Percentiles rank a stretch among this genome's conserved stretches.
These are phyloP conservation scores for Ambrosiella beaveri DNA, from an alignment of 2,329 filamentous ascomycete genomes.

Conservation along the genomic window DNA sequence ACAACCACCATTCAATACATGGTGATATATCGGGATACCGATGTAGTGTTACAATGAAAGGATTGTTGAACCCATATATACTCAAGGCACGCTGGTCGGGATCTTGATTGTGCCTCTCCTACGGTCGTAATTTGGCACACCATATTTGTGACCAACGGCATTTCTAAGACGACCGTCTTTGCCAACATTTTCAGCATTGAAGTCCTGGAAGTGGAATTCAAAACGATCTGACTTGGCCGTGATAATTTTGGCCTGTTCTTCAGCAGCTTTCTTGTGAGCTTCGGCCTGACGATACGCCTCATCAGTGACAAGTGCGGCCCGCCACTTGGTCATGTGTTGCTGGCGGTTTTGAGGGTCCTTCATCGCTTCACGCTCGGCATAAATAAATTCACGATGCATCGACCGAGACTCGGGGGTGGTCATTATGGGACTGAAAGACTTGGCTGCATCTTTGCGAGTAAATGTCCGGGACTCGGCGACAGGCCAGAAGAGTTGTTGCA, in stretches of 20 bases:
- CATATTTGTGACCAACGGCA: constrained; percentile 46
- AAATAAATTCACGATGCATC: constrained; percentile 43
- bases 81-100: constrained; percentile 42
- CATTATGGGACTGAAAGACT: constrained; percentile 43
- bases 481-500: constrained; percentile 48
- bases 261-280: constrained; percentile 18
- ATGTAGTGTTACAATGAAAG: not conserved
- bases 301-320: not conserved
- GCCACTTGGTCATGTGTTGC: constrained; percentile 4
- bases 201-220: constrained; percentile 45
- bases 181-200: constrained; percentile 40
- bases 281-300: constrained; percentile 14
- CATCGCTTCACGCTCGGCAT: constrained; percentile 32
- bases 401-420: constrained; percentile 43
- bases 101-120: constrained; percentile 50
- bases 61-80: not conserved
- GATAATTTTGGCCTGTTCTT: constrained; percentile 25
- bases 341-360: constrained; percentile 18
- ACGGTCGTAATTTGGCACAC: constrained; percentile 43
- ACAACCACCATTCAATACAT: not conserved
- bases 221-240: constrained; percentile 34
- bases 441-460: constrained; percentile 47
- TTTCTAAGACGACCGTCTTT: constrained; percentile 31
- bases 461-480: constrained; percentile 46
- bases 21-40: too few species aligned